Base-by-base conservation (phyloP, 768 basidiomycete species). In the Termitomyces sp. region DNA sequence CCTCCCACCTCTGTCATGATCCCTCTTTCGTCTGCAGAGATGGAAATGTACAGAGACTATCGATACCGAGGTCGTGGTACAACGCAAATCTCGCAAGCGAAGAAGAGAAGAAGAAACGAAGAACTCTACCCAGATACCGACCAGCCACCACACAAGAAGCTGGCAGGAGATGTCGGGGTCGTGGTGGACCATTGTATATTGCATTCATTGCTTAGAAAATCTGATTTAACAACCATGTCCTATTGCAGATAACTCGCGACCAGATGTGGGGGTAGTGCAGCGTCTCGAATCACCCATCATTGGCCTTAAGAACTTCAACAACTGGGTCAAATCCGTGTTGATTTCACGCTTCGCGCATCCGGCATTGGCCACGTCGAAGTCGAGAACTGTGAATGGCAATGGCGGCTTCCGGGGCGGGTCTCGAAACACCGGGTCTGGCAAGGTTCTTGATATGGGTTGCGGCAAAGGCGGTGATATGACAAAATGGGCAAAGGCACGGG, bases 401-500 rank as follows among this genome's bases (percentile, higher is more conserved):
- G 63, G 54, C 34, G 59, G 61, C 34, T 58, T 55, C 47, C 57
- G 68, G 33, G 61, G 66, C 27, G 69, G 71, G 36, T 57, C 65
- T 46, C 71, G 75, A 47, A 72, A 68, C 44, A 57, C 49, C 48
- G 67, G 68, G 52, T 73, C 68, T 49, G 95, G 94, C 31, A 89
- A 88, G 68, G 93, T 98, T 24, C 81, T 99, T 22, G 97, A 99
- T 73, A 84, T 99, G 73, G 97, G 96, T 6, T 98, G 96, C 68
- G 97, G 97, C n/a, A 99, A 98, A 73, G 97, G 97, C 12, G 97
- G 97, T 5, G 97, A 99, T 73, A 79, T 98, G 66, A 89, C 83
- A 42, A 99, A 99, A 73, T 99, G 97, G 97, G 77, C 81, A 50
- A 93, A 93, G 72, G 94, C 95, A 16, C 83, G 81, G 50, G 86